phyloP scores from a whole-genome alignment of 2,329 filamentous ascomycete species.

The Monilinia polystroma region DNA sequence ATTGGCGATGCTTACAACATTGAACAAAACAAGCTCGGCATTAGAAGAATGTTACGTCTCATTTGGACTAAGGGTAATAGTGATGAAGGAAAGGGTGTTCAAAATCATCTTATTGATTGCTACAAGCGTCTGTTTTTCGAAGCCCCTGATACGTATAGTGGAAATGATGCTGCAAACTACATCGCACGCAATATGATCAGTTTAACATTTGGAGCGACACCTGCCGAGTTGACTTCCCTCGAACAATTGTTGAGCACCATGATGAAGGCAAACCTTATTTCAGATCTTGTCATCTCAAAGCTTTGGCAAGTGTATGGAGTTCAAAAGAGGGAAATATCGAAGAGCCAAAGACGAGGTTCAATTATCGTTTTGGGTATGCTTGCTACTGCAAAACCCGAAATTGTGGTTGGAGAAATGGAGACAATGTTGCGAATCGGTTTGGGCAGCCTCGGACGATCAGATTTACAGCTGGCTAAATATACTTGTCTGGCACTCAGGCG shows the following conservation, averaged over 20 bases:
- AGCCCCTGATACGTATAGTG: constrained; percentile 81
- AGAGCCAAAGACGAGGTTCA: constrained; percentile 82
- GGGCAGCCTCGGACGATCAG: constrained; percentile 73
- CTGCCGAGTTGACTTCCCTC: constrained; percentile 90
- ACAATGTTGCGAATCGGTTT: constrained; percentile 89
- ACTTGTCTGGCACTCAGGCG: constrained; percentile 90
- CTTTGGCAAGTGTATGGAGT: constrained; percentile 97
- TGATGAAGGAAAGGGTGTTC: constrained; percentile 97
- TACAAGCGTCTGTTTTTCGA: constrained; percentile 97
- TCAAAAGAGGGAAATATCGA: constrained; percentile 89
- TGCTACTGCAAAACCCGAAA: constrained; percentile 85
- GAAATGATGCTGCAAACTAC: constrained; percentile 91
- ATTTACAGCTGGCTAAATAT: constrained; percentile 88
- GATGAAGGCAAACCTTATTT: constrained; percentile 90
- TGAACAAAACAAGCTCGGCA: constrained; percentile 87
- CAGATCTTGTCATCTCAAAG: constrained; percentile 83
- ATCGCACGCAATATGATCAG: constrained; percentile 99
- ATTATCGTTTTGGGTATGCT: constrained; percentile 98
- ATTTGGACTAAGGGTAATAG: constrained; percentile 99
- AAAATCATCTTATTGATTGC: constrained; percentile 93
- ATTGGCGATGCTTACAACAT: constrained; percentile 95
- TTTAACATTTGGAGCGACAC: constrained; percentile 91
- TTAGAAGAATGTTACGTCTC: constrained; percentile 89
- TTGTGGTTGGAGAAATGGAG: constrained; percentile 93
- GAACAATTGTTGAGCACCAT: constrained; percentile 95